These are phyloP conservation scores for Penicillium cataractarum DNA, from an alignment of 495 filamentous ascomycete genomes.

Conservation along the genomic window DNA sequence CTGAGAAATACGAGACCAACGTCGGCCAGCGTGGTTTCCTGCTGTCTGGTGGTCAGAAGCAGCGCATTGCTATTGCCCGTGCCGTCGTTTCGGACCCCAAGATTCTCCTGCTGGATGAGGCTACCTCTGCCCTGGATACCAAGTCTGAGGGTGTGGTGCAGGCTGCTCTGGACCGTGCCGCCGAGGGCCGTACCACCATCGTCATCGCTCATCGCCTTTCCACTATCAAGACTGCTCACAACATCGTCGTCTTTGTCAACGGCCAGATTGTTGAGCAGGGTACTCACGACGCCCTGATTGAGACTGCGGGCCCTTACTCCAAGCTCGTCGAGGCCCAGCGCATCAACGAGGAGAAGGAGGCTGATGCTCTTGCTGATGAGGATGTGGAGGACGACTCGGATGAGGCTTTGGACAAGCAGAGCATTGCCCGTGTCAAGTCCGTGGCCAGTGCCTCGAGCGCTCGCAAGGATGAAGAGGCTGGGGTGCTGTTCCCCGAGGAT, in stretches of 20 bases:
- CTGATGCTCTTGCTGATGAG: conserved; percentile 41
- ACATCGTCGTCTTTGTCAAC: conserved; percentile 89
- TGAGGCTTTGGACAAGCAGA: conserved; percentile 24
- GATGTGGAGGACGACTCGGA: conserved; percentile 35
- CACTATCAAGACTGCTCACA: conserved; percentile 91
- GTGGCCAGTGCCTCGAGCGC: conserved; percentile 33
- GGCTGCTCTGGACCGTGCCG: conserved; percentile 83
- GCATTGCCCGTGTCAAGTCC: conserved; percentile 36
- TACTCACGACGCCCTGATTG: conserved; percentile 72
- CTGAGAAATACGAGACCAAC: conserved; percentile 90
- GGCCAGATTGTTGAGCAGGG: conserved; percentile 91
- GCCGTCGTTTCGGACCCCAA: conserved; percentile 95
- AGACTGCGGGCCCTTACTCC: conserved; percentile 64
- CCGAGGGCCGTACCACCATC: conserved; percentile 91
- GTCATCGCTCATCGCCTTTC: conserved; percentile 94
- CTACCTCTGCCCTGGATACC: conserved; percentile 93
- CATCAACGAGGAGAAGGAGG: conserved; percentile 68
- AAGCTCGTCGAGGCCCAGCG: conserved; percentile 80
- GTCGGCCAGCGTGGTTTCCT: conserved; percentile 95
- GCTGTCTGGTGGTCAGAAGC: conserved; percentile 93
- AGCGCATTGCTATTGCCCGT: conserved; percentile 86
- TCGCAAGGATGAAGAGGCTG: conserved; percentile 24
- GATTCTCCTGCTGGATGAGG: conserved; percentile 92
- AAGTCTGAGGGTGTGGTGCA: conserved; percentile 95
- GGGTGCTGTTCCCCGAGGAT: conserved; percentile 23